These are phyloP conservation scores for Candida dendrica DNA, from an alignment of 805 yeast species.

Conservation along the genomic window DNA sequence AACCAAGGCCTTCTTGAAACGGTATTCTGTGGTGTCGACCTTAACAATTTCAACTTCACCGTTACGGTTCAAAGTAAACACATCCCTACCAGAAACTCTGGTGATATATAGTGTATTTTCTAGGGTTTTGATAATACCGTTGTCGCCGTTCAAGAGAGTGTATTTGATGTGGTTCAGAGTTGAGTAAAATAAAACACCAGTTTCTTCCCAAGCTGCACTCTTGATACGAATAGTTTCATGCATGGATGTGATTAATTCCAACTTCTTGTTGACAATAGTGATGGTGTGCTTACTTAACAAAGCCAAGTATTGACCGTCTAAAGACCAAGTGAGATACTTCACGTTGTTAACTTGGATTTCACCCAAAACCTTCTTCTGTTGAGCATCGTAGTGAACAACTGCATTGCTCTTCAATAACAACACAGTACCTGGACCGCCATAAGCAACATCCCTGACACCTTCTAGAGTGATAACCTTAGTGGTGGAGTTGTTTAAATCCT, in stretches of 20 bases:
- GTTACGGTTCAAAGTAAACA: conserved; percentile 76
- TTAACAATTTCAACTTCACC: conserved; percentile 74
- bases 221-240: conserved; percentile 96
- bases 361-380: conserved; percentile 74
- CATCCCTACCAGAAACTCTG: conserved; percentile 59
- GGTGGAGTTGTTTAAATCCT: conserved; percentile 71
- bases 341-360: conserved; percentile 68
- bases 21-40: conserved; percentile 94
- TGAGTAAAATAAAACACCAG: conserved; percentile 85
- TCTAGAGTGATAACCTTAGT: conserved; percentile 78
- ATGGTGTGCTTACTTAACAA: conserved; percentile 87
- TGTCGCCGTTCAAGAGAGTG: conserved; percentile 87
- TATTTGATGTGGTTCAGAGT: conserved; percentile 95
- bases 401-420: conserved; percentile 64
- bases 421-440: conserved; percentile 79
- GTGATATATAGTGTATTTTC: conserved; percentile 82
- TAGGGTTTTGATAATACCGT: conserved; percentile 88
- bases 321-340: conserved; percentile 85
- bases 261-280: conserved; percentile 73
- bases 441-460: conserved; percentile 61
- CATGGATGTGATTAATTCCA: conserved; percentile 73
- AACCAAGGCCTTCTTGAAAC: conserved; percentile 89
- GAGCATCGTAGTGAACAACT: conserved; percentile 84
- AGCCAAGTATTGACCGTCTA: conserved; percentile 82
- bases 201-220: conserved; percentile 96